Percentiles rank a stretch among this genome's conserved stretches.
Conservation (phyloP, 2,329 filamentous ascomycete genomes). For the Herpotrichia juniperi region DNA sequence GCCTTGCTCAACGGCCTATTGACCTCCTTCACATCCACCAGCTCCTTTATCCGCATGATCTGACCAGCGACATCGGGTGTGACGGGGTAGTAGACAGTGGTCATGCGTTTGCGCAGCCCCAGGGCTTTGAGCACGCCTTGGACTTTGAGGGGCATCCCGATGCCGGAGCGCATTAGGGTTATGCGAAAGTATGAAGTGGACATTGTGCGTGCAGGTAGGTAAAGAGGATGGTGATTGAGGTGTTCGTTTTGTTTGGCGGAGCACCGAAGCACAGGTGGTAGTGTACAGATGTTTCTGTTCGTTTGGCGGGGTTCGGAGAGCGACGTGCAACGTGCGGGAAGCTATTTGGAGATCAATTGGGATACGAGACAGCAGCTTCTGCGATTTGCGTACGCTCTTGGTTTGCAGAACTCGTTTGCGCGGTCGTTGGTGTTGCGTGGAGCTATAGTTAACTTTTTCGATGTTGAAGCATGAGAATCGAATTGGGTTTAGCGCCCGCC, state of each 20-base stretch:
- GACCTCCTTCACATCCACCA: constrained; percentile 83
- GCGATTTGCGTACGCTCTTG: background rate
- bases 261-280: background rate
- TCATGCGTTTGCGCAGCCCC: constrained; percentile 82
- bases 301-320: background rate
- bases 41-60: constrained; percentile 92
- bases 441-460: constrained; percentile 26
- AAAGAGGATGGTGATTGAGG: background rate
- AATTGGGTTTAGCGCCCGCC: constrained; percentile 14
- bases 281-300: background rate
- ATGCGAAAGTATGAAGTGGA: constrained; percentile 85
- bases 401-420: constrained; percentile 19
- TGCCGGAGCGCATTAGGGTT: constrained; percentile 86
- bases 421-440: constrained; percentile 5
- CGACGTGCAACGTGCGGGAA: background rate
- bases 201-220: constrained; percentile 1
- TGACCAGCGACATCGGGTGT: constrained; percentile 82
- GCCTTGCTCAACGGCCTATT: constrained; percentile 65
- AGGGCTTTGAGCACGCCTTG: constrained; percentile 83
- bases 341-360: constrained; percentile 9
- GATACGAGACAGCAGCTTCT: background rate
- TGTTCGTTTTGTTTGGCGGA: background rate
- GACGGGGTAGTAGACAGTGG: constrained; percentile 89
- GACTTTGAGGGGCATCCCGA: constrained; percentile 79
- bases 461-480: constrained; percentile 5